Evolutionary conservation across 139 green algal genomes (phyloP), one percentile per base, ranked within the genome.

Genomic region (Deuterostichococcus epilithicus): DNA sequence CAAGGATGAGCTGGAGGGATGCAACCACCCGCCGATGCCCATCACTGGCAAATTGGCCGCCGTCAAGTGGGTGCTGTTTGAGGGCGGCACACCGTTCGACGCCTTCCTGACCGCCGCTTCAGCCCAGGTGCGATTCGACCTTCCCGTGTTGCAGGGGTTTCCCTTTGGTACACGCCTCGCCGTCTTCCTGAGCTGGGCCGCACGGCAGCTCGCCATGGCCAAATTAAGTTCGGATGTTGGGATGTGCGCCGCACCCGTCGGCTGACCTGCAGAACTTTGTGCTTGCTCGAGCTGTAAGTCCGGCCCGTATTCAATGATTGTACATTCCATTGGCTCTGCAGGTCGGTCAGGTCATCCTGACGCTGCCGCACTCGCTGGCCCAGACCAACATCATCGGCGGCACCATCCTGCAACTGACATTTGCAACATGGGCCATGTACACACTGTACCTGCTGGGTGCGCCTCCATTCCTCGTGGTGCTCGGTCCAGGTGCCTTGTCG

Each of bases 271-370:
- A n/a, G n/a, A n/a, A n/a, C n/a, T n/a, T n/a, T n/a, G n/a, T n/a
- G n/a, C n/a, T n/a, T n/a, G n/a, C n/a, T n/a, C n/a, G n/a, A n/a
- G n/a, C n/a, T n/a, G n/a, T n/a, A n/a, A n/a, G n/a, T n/a, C n/a
- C n/a, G n/a, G n/a, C n/a, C n/a, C n/a, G n/a, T n/a, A n/a, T n/a
- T n/a, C n/a, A n/a, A n/a, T n/a, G n/a, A n/a, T n/a, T n/a, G n/a
- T n/a, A n/a, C n/a, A n/a, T n/a, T n/a, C n/a, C 3, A 35, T 35
- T 72, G 28, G 67, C 67, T 45, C 3, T 45, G 30, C 75, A 79
- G 68, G 76, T 80, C 3, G 77, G 77, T 15, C 77, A 81, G 32
- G 77, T 81, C 59, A 81, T 81, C 38, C 77, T 81, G 70, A 73
- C 70, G 28, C 63, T 81, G 70, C 77, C 77, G 18, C 77, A 81